Evolutionary conservation across 371 early-diverging fungal genomes (phyloP), one percentile per base, ranked within the genome.

Genomic region (Mucor sp.): DNA sequence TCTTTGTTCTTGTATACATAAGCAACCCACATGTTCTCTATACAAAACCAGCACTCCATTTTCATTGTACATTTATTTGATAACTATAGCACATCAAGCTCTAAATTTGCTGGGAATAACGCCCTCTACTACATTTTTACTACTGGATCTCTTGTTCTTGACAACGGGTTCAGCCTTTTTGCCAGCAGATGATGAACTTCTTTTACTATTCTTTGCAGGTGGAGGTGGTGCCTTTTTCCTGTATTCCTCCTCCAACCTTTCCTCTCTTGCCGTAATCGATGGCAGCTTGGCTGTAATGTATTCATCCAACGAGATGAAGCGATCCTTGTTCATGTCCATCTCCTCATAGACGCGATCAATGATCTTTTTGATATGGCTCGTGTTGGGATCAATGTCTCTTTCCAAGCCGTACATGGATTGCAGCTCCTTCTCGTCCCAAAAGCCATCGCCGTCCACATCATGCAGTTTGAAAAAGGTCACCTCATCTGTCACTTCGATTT

Each of bases 401-500:
- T 78, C 82, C 6, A 77, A n/a, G 4, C 77, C 79, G 39, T 78
- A 81, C 69, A 81, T 71, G 7, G 70, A 50, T 17, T 56, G 53
- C 0, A 81, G 62, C 17, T 81, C 82, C 6, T 41, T 15, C 15
- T 71, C 77, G 62, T 75, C 74, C 75, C 74, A 75, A 25, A 61
- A 71, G 1, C 76, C 74, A 66, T 85, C 70, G 41, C 80, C 44
- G 53, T 88, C 32, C 59, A 79, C 21, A 60, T 85, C 80, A 60
- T 77, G 77, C 63, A 83, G 47, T 63, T 76, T 75, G 69, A 85
- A 75, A 64, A 76, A 72, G 8, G 74, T 30, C 30, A 85, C 65
- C 71, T 81, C 71, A 66, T 79, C 72, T 50, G 74, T 60, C 55
- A 82, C 60, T 66, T 79, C 55, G 64, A 85, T 60, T 48, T 78